Percentiles rank a stretch among this genome's conserved stretches.
Evolutionary conservation across 2,329 filamentous ascomycete species (phyloP).

Genomic region (Helicocarpus griseus): DNA sequence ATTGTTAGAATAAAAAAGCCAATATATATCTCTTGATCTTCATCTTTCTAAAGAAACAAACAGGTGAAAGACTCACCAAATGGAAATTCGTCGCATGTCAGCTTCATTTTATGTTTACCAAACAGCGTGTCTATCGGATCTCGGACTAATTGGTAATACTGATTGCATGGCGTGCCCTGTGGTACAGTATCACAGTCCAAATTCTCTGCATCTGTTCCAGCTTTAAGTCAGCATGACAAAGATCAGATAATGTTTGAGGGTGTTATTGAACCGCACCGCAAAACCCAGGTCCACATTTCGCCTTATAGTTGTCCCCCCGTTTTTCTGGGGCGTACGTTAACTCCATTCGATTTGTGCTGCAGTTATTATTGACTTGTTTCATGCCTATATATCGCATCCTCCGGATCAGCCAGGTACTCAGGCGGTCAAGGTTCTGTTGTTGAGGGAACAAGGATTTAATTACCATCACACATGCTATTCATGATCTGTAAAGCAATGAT

Average conservation of each 20-base stretch:
- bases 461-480: not conserved
- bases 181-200: not conserved
- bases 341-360: not conserved
- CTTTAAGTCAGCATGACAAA: not conserved
- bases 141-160: not conserved
- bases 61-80: not conserved
- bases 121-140: not conserved
- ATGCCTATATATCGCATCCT: not conserved
- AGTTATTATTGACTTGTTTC: not conserved
- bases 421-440: no score
- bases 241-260: not conserved
- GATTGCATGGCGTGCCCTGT: not conserved
- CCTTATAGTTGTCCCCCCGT: not conserved
- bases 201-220: not conserved
- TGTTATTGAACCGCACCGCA: not conserved
- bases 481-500: not conserved
- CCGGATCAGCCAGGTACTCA: not conserved
- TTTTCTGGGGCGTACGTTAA: not conserved
- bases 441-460: not conserved
- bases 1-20: no score
- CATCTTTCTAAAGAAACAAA: no score
- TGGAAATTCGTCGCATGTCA: not conserved
- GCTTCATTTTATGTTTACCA: not conserved
- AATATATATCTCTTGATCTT: no score
- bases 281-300: not conserved